Evolutionary conservation across 78 protist species (phyloP), one percentile per base, ranked within the genome.

Genomic region (Fonticula alba): DNA sequence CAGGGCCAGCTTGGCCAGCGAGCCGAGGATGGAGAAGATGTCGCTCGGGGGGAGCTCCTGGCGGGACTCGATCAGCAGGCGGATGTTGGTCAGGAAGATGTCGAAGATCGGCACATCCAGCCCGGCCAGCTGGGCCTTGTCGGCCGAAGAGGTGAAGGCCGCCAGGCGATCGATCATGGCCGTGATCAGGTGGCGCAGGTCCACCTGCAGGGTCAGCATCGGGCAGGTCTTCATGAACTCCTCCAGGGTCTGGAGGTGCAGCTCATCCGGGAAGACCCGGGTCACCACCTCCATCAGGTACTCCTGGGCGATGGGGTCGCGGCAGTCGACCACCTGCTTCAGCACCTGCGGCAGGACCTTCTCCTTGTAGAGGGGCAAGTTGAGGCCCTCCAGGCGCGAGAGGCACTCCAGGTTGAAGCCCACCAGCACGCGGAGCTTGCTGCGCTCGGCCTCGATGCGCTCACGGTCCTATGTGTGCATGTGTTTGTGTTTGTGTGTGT

Each of bases 231-330:
- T 43, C 51, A 91, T 75, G 43, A 89, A 55, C 4, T 29, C 31
- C 37, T 63, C 71, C 29, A 95, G 79, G 15, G 97, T 87, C 14
- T 36, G 68, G 5, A 89, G 77, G 71, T 95, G 99, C 74, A 73
- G 90, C 53, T 89, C 96, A 64, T 83, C 93, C 7, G 97, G 94
- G 84, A 94, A 94, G 36, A 81, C 89, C 74, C 66, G 62, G 47
- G 83, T 80, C 54, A 94, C 53, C 60, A 80, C 71, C 61, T 92
- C 97, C 89, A 88, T 83, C 33, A 95, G 78, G 71, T 89, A 95
- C 78, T 86, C 82, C 78, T 94, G 98, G n/a, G 96, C 95, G 35
- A 91, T 76, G n/a, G 55, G 58, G 73, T 94, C 98, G 62, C 75
- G 70, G 84, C 92, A 85, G 51, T 31, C 41, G 68, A 86, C 71